phyloP scores from a whole-genome alignment of 495 filamentous ascomycete species.

The Viridothelium virens region DNA sequence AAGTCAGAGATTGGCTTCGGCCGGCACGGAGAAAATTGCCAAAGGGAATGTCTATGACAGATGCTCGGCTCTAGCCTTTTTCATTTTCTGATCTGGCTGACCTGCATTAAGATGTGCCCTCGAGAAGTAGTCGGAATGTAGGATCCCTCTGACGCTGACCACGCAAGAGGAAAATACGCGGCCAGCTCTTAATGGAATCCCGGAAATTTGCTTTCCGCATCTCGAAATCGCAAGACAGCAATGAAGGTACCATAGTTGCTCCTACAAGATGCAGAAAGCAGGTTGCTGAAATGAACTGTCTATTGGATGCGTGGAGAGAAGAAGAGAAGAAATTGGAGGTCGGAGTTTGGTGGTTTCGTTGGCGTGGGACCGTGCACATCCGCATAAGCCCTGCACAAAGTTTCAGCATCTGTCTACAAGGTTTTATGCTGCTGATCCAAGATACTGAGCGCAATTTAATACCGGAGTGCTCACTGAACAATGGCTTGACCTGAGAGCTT shows the following conservation, averaged over 20 bases:
- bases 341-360: neutral
- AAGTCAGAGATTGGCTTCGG: neutral
- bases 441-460: neutral
- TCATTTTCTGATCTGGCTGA: too few relatives aligned
- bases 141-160: constrained; percentile 86
- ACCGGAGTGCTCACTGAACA: neutral
- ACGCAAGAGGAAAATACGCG: constrained; percentile 64
- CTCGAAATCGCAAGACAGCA: constrained; percentile 76
- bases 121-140: constrained; percentile 41
- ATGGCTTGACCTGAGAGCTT: neutral
- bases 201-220: constrained; percentile 58
- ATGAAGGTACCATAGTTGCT: constrained; percentile 31
- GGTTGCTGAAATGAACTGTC: constrained; percentile 69
- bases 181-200: constrained; percentile 87
- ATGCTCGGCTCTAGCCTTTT: neutral
- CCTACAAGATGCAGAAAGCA: constrained; percentile 34
- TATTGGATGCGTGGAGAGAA: constrained; percentile 13
- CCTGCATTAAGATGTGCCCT: too few relatives aligned
- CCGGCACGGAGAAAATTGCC: too few relatives aligned
- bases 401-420: neutral
- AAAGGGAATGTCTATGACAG: neutral
- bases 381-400: constrained; percentile 7
- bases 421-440: neutral
- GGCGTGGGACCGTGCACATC: neutral
- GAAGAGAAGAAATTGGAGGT: constrained; percentile 3